These are phyloP conservation scores for Pythium apleroticum DNA, from an alignment of 352 stramenopile species.

Conservation along the genomic window DNA sequence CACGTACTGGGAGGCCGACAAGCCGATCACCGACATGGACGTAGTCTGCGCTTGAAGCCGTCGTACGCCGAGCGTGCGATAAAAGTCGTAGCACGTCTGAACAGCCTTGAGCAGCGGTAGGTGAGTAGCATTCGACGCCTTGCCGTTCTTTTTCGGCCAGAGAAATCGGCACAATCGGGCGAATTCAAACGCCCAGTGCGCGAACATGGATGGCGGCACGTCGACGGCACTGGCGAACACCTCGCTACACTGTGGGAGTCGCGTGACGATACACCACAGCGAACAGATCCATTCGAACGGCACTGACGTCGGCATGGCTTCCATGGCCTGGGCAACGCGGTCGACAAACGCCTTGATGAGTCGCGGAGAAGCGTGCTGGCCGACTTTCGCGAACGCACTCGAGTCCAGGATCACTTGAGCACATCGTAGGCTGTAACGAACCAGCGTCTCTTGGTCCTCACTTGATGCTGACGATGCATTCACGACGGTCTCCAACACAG, in stretches of 20 bases:
- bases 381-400: background rate
- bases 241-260: background rate
- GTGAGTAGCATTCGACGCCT: background rate
- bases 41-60: slow-evolving; percentile 7
- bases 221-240: background rate
- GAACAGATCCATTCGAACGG: slow-evolving; percentile 12
- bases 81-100: slow-evolving; percentile 19
- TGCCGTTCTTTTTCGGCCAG: slow-evolving; percentile 9
- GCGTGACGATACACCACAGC: slow-evolving; percentile 14
- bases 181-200: slow-evolving; percentile 19
- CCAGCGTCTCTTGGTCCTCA: background rate
- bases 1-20: slow-evolving; percentile 15
- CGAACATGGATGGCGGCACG: slow-evolving; percentile 2
- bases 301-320: background rate
- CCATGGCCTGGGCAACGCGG: background rate
- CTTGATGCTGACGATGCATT: background rate
- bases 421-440: slow-evolving; percentile 12
- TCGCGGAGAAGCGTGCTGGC: background rate
- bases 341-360: background rate
- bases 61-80: slow-evolving; percentile 8
- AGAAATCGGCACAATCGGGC: slow-evolving; percentile 12
- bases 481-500: slow-evolving; percentile 5
- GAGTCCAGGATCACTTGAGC: background rate
- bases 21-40: background rate
- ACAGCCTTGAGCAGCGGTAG: slow-evolving; percentile 10